phyloP scores from a whole-genome alignment of 2,329 filamentous ascomycete species.

The Aspergillus japonicus region DNA sequence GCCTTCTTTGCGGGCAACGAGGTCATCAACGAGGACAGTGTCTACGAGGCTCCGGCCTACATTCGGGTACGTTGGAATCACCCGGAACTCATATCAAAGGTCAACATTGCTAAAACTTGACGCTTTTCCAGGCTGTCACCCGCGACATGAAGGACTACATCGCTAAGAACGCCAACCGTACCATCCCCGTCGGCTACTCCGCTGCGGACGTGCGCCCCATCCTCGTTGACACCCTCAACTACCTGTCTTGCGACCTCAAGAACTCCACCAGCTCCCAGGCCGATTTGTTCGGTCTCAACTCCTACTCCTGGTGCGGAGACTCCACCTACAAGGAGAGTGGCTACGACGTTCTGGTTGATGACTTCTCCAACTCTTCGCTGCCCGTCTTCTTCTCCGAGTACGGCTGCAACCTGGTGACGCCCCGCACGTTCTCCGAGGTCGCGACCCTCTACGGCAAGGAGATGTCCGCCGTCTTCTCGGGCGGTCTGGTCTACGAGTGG shows the following conservation, averaged over 20 bases:
- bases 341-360: conserved; percentile 58
- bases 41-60: conserved; percentile 56
- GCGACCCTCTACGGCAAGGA: conserved; percentile 58
- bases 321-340: conserved; percentile 55
- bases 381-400: conserved; percentile 69
- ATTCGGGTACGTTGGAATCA: conserved; percentile 47
- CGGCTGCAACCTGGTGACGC: conserved; percentile 60
- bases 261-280: conserved; percentile 53
- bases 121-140: conserved; percentile 51
- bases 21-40: conserved; percentile 63
- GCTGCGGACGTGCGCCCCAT: conserved; percentile 64
- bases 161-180: conserved; percentile 54
- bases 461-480: conserved; percentile 60
- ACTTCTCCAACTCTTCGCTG: conserved; percentile 58
- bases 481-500: conserved; percentile 56
- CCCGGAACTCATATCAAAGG: not conserved
- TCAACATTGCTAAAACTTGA: not conserved
- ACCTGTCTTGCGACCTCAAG: conserved; percentile 57
- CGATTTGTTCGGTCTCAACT: conserved; percentile 67
- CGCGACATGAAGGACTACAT: conserved; percentile 70
- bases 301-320: conserved; percentile 67
- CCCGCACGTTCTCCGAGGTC: conserved; percentile 62
- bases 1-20: conserved; percentile 69
- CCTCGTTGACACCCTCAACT: conserved; percentile 59
- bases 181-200: conserved; percentile 67